Conservation (phyloP, 768 basidiomycete genomes). For the Thelephora ganbajun region DNA sequence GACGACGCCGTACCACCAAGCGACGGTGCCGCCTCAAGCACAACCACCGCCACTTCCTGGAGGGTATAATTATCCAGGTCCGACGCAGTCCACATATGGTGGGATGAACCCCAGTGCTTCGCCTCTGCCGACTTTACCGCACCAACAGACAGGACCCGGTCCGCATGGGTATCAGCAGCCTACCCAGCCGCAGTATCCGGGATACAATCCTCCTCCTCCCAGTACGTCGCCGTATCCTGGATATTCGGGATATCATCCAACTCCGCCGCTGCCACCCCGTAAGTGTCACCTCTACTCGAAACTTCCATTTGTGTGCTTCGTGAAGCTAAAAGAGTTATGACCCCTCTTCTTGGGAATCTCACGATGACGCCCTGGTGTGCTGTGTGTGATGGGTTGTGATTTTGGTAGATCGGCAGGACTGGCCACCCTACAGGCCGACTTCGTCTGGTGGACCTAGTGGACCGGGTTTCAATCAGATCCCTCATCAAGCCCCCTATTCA, state of each 20-base stretch:
- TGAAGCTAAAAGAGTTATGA: conserved; percentile 4
- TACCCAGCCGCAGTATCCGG: not conserved
- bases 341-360: too few relatives aligned
- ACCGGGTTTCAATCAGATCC: conserved; percentile 15
- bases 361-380: too few relatives aligned
- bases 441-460: conserved; percentile 11
- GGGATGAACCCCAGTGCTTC: too few relatives aligned
- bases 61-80: conserved; percentile 8
- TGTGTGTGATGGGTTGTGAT: too few relatives aligned
- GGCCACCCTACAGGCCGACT: conserved; percentile 5
- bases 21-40: not conserved
- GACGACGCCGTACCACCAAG: conserved; percentile 1
- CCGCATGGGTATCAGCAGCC: not conserved
- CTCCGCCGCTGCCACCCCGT: conserved; percentile 25
- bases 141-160: not conserved
- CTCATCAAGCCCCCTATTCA: conserved; percentile 4
- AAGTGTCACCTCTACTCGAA: conserved; percentile 11
- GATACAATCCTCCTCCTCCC: not conserved
- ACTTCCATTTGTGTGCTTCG: not conserved
- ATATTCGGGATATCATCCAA: conserved; percentile 5
- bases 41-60: conserved; percentile 4
- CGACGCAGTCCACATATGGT: conserved; percentile 12
- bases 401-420: too few relatives aligned
- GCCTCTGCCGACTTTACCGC: not conserved
- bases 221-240: conserved; percentile 5